Evolutionary conservation across 495 filamentous ascomycete species (phyloP).

Genomic region (Recurvomyces mirabilis): DNA sequence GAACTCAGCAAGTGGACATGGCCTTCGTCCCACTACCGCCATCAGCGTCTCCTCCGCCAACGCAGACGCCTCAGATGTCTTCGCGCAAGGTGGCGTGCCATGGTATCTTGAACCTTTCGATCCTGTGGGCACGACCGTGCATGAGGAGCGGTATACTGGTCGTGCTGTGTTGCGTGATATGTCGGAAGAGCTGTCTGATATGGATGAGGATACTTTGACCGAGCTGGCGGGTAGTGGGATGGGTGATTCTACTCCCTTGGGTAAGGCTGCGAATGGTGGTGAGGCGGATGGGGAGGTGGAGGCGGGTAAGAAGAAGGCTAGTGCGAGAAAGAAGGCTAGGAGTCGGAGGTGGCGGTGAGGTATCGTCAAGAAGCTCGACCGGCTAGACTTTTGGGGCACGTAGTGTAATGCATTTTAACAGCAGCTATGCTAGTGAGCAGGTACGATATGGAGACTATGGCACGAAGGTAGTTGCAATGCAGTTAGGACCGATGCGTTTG

Average conservation of each 20-base stretch:
- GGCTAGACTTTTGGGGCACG: too few species aligned
- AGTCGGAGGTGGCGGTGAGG: neutral
- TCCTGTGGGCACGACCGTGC: constrained; percentile 60
- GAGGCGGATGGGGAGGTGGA: neutral
- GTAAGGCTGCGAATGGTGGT: too few species aligned
- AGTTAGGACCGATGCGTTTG: too few species aligned
- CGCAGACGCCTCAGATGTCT: constrained; percentile 39
- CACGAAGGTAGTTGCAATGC: too few species aligned
- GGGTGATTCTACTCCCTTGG: constrained; percentile 4
- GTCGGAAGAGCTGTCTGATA: constrained; percentile 77
- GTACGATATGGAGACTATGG: too few species aligned
- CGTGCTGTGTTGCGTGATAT: constrained; percentile 62
- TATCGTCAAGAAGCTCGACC: neutral
- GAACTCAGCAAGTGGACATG: neutral
- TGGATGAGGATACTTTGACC: constrained; percentile 76
- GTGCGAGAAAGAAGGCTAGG: constrained; percentile 1
- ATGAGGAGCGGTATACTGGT: constrained; percentile 69
- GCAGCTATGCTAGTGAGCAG: too few species aligned
- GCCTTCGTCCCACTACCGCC: too few species aligned
- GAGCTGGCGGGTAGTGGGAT: constrained; percentile 38
- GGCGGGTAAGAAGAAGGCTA: constrained; percentile 4
- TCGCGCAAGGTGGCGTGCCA: constrained; percentile 64
- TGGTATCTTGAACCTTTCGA: constrained; percentile 85
- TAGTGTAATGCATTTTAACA: too few species aligned
- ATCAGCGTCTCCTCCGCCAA: too few species aligned